Evolutionary conservation across 768 basidiomycete genomes (phyloP), one percentile per base, ranked within the genome.

Genomic region (Pleurotus sapidus): DNA sequence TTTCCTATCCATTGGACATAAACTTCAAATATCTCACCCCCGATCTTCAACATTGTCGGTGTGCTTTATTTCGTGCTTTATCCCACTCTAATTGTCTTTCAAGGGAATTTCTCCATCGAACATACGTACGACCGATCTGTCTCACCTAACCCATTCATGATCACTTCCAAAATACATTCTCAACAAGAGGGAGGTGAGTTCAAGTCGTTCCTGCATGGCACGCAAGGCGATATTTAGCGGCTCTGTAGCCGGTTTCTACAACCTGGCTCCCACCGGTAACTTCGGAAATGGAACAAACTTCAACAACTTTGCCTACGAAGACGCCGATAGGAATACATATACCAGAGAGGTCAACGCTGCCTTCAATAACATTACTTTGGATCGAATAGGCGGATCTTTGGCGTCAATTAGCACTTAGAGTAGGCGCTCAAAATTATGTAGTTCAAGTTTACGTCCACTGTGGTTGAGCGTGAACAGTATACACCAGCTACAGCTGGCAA

Each of bases 211-310:
- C 45, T 14, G 47, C 24, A 48, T 47, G 4, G 40, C 27, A 27
- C 18, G 43, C 2, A 7, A 17, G 23, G 27, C 25, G 23, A 37
- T n/a, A 9, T 17, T 27, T 11, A 34, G 14, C 11, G 46, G 27
- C 27, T 27, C 18, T 38, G 4, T 57, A 83, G 85, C 68, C 48
- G 85, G 82, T 14, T 82, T 79, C 68, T 82, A 84, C 68, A 68
- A 71, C 9, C 62, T 72, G 1, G 67, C 72, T 0, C 65, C 75
- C 30, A 68, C 70, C 1, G 82, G 83, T 12, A 85, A 83, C 65
- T 68, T 69, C 6, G 88, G 85, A 1, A 88, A 88, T 55, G 88
- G 89, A 24, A 88, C 86, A 4, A 89, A 74, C 69, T 82, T 79
- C 69, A 91, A 91, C 66, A 79, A 77, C 0, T 86, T 91, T 70